These are phyloP conservation scores for Solanum chacoense DNA, from an alignment of 305 asterid species.

Conservation along the genomic window DNA sequence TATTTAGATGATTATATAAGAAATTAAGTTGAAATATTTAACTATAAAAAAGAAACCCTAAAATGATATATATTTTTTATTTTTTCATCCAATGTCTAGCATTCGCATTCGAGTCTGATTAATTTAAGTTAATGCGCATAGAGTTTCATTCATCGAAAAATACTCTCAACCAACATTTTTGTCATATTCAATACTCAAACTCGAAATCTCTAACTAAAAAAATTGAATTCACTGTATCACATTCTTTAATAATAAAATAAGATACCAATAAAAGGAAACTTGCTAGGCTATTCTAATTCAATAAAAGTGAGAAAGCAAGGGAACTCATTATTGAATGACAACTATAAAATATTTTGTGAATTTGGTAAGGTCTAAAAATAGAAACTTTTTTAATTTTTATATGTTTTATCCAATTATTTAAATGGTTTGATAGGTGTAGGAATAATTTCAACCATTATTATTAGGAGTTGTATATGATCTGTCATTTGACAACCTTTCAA, in stretches of 20 bases:
- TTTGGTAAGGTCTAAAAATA: neutral
- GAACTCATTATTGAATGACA: neutral
- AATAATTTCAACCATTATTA: neutral
- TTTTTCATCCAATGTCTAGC: neutral
- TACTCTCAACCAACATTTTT: rapidly evolving
- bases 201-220: neutral
- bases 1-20: neutral
- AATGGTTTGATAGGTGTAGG: neutral
- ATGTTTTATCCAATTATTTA: neutral
- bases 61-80: no score
- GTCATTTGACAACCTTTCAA: neutral
- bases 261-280: neutral
- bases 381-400: neutral
- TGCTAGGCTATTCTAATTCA: neutral
- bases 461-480: neutral
- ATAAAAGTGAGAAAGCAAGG: neutral
- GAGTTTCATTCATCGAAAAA: rapidly evolving
- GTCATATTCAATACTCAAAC: no score
- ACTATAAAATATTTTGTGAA: neutral
- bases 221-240: neutral
- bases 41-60: neutral
- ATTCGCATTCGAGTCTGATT: rapidly evolving
- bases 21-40: no score
- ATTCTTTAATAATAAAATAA: no score
- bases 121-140: no score